phyloP scores from a whole-genome alignment of 345 rosid species.

The Aquilaria yunnanensis region DNA sequence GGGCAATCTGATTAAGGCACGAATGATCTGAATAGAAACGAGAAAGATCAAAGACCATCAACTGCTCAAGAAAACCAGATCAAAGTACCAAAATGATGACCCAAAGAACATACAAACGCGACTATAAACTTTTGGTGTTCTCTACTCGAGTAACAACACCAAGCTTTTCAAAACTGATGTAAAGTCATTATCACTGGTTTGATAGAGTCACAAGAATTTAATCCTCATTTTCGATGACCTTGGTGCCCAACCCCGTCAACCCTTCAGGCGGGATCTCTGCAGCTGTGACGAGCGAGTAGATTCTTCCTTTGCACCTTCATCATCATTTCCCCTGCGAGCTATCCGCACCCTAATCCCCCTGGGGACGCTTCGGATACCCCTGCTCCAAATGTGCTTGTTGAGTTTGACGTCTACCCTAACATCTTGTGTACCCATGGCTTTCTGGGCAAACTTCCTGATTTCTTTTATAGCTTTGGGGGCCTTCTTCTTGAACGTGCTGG shows the following conservation, averaged over 20 bases:
- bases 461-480: conserved; percentile 64
- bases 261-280: conserved; percentile 51
- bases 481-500: conserved; percentile 62
- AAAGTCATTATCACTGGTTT: too few species aligned
- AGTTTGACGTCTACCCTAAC: conserved; percentile 59
- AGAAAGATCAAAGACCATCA: too few species aligned
- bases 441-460: conserved; percentile 50
- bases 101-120: too few species aligned
- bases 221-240: conserved; percentile 51
- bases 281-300: conserved; percentile 52
- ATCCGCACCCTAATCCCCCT: conserved; percentile 54
- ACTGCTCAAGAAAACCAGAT: too few species aligned
- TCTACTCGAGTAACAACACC: too few species aligned
- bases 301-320: conserved; percentile 64
- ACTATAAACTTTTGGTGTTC: too few species aligned
- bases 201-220: conserved; percentile 6
- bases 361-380: conserved; percentile 49
- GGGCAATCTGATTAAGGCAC: too few species aligned
- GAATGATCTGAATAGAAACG: too few species aligned
- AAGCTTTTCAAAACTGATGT: too few species aligned
- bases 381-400: conserved; percentile 63
- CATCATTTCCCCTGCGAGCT: conserved; percentile 54
- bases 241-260: conserved; percentile 43
- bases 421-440: conserved; percentile 59
- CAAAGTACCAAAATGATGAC: too few species aligned